Conservation (phyloP, 2,329 filamentous ascomycete species). For the Trichoderma polysporum region DNA sequence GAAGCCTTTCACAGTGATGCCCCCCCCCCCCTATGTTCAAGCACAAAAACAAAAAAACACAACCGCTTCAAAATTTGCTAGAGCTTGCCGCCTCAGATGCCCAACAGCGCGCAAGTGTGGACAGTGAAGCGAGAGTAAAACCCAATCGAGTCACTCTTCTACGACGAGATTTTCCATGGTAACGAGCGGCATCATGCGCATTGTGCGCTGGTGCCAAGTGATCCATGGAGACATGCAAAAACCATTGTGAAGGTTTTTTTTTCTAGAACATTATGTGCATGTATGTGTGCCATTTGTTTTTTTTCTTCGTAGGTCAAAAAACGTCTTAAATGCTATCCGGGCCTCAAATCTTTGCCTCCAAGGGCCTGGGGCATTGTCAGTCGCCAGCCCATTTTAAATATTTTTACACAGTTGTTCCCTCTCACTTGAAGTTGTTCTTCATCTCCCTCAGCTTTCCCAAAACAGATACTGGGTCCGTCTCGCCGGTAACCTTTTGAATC, state of each 20-base stretch:
- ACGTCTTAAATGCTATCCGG: neutral
- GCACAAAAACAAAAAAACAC: too few relatives aligned
- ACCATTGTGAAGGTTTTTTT: neutral
- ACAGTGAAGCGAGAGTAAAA: conserved; percentile 66
- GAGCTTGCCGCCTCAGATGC: conserved; percentile 60
- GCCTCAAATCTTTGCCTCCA: conserved; percentile 24
- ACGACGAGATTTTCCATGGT: conserved; percentile 31
- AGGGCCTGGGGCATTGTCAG: conserved; percentile 28
- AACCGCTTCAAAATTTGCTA: conserved; percentile 62
- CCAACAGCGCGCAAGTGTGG: conserved; percentile 64
- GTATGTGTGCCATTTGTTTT: neutral
- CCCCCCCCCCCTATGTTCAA: too few relatives aligned
- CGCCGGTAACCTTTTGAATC: conserved; percentile 80
- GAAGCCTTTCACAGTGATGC: neutral
- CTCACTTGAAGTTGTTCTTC: conserved; percentile 77
- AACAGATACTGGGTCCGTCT: conserved; percentile 76
- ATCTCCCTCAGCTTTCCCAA: conserved; percentile 84
- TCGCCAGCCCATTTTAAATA: neutral
- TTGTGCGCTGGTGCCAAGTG: conserved; percentile 33
- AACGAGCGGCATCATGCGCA: conserved; percentile 31
- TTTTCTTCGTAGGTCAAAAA: neutral
- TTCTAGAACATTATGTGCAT: neutral
- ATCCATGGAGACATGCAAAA: conserved; percentile 38
- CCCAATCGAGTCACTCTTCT: conserved; percentile 27
- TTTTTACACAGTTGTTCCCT: conserved; percentile 21